Evolutionary conservation across 169 alveolate species (phyloP), one percentile per base, ranked within the genome.

Genomic region (Ichthyophthirius multifiliis): DNA sequence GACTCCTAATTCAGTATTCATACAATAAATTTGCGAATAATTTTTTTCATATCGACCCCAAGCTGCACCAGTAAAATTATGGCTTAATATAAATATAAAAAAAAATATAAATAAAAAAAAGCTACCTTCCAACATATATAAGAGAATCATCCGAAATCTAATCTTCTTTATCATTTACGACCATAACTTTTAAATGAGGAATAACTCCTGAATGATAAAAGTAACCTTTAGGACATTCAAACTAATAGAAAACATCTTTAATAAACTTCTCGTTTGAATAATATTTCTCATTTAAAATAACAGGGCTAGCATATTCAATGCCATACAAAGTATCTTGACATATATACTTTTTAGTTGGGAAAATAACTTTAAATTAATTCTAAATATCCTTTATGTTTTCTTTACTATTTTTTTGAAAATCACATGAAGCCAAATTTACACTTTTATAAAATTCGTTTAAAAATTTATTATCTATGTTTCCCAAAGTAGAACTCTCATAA

Each of bases 31-130:
- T 80, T 80, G 41, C 2, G 80, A 63, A 4, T 39, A 43, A 37
- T 71, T 44, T 71, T 67, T 67, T 55, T 80, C 80, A 30, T 67
- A 31, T 71, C 77, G 43, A 3, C 86, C 86, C 86, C 86, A 80
- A 45, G 86, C 86, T 41, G 80, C 86, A 13, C 62, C 46, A 31
- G 81, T 65, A 47, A 80, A 48, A 47, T 80, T 80, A 15, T 80
- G 86, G 20, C 82, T 71, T 20, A 2, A 37, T 3, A 67, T 37
- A 0, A 5, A 39, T 35, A 39, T 18, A 39, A 4, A 16, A 37
- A 18, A 6, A 30, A 3, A n/a, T n/a, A 45, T 27, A 13, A 13
- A 5, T 35, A 9, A 16, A 5, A 34, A 4, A 3, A 15, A 16
- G 3, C 18, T 67, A 67, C 77, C 77, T 67, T 37, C 86, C 86